Evolutionary conservation across 2,329 filamentous ascomycete species (phyloP), one percentile per base, ranked within the genome.

Genomic region (Scorias spongiosa): DNA sequence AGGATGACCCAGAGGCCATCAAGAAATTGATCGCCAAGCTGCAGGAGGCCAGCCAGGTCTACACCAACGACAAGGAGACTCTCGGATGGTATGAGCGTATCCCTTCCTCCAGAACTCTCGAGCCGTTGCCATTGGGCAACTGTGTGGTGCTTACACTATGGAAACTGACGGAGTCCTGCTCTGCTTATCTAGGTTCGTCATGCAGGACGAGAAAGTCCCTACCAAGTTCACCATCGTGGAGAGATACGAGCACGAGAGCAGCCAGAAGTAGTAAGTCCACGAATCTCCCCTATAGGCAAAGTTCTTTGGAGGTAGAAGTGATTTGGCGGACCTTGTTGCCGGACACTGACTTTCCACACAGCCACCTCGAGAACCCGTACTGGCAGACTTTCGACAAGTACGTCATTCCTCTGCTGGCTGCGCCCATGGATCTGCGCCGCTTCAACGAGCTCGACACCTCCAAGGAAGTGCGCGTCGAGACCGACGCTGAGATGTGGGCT

Each of bases 341-440:
- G 20, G 4, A 7, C 7, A 4, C 20, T 26, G 20, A 26, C 20
- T 7, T 26, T 26, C 20, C 7, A 26, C 7, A 52, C 26, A 63
- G 65, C 51, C 66, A 70, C 47, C 59, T 69, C 7, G 62, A 65
- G 55, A 83, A 83, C 62, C 79, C 79, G 0, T 83, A 83, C 68
- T 83, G 78, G 78, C 73, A 82, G 66, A 83, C 80, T 1, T 84
- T 85, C 54, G 80, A 84, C 58, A 78, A 79, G 5, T 84, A 84
- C 54, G 80, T 85, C 28, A 67, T 76, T 40, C 81, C 81, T 2
- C 57, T 85, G 46, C 63, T 86, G 42, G 80, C 78, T 51, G 71
- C 70, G 57, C 69, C 73, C 8, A 84, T 84, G 79, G 81, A 85
- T 58, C 59, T 85, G 48, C 66, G 79, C 43, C 66, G 81, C 39